phyloP scores from a whole-genome alignment of 768 basidiomycete genomes.

The Trichaptum fuscoviolaceum region DNA sequence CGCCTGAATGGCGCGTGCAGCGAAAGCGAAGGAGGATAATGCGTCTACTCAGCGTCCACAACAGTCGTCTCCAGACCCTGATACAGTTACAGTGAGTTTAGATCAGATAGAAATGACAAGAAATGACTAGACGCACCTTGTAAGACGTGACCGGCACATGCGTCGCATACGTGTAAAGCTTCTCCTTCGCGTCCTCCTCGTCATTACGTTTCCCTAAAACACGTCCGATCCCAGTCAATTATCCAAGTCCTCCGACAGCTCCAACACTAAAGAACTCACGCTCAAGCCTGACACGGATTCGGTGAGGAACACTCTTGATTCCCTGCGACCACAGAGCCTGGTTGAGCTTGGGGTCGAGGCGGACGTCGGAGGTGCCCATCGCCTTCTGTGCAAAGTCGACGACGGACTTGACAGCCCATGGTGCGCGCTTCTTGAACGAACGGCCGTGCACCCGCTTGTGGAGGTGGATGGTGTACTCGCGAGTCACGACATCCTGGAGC shows the following conservation, averaged over 20 bases:
- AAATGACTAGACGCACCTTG: slow-evolving; percentile 58
- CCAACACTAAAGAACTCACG: slow-evolving; percentile 44
- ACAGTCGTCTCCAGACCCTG: slow-evolving; percentile 83
- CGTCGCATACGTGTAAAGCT: slow-evolving; percentile 88
- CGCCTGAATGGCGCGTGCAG: not conserved
- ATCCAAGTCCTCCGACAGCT: not conserved
- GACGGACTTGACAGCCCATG: slow-evolving; percentile 93
- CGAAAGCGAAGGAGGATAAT: not conserved
- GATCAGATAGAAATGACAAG: not conserved
- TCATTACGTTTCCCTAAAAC: slow-evolving; percentile 91
- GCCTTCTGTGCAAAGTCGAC: slow-evolving; percentile 86
- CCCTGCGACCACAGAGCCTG: slow-evolving; percentile 92
- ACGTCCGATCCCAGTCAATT: slow-evolving; percentile 10
- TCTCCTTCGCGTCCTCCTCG: slow-evolving; percentile 98
- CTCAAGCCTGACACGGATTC: slow-evolving; percentile 91
- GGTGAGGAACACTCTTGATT: slow-evolving; percentile 89
- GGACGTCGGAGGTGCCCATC: slow-evolving; percentile 94
- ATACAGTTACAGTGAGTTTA: slow-evolving; percentile 10
- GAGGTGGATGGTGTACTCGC: slow-evolving; percentile 98
- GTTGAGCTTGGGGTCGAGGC: slow-evolving; percentile 94
- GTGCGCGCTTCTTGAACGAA: slow-evolving; percentile 97
- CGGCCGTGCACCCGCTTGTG: slow-evolving; percentile 92
- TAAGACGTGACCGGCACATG: slow-evolving; percentile 73
- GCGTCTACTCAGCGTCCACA: slow-evolving; percentile 70
- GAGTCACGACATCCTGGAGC: slow-evolving; percentile 95